These are phyloP conservation scores for Zarea fungicola DNA, from an alignment of 2,329 filamentous ascomycete genomes.

Conservation along the genomic window DNA sequence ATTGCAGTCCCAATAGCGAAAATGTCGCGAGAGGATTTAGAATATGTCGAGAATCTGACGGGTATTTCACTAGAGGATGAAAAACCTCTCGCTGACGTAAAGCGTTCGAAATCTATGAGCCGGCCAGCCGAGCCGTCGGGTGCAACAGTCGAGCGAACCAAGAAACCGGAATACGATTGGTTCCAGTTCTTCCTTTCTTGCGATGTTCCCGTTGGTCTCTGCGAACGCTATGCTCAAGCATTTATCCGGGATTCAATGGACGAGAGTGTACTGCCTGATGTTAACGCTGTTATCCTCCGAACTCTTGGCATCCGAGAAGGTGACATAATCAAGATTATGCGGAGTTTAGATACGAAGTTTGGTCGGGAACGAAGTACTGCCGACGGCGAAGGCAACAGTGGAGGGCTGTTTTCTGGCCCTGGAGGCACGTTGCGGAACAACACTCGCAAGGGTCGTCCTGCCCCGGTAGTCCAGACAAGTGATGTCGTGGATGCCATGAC, in stretches of 20 bases:
- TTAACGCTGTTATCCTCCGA: constrained; percentile 74
- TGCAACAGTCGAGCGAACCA: constrained; percentile 54
- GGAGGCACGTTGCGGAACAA: constrained; percentile 92
- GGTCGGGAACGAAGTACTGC: constrained; percentile 52
- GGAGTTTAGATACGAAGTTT: constrained; percentile 76
- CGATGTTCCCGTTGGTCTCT: constrained; percentile 86
- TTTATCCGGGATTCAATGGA: constrained; percentile 94
- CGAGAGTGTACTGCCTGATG: constrained; percentile 84
- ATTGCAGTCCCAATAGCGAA: constrained; percentile 93
- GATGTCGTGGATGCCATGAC: constrained; percentile 85
- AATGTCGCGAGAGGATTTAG: constrained; percentile 92
- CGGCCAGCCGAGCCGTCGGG: constrained; percentile 39
- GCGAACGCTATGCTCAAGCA: constrained; percentile 87
- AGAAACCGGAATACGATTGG: constrained; percentile 86
- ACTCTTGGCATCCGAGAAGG: constrained; percentile 92
- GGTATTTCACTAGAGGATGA: constrained; percentile 89
- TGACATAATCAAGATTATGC: constrained; percentile 94
- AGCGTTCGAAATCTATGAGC: constrained; percentile 41
- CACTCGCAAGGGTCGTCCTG: constrained; percentile 83
- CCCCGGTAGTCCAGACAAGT: constrained; percentile 78
- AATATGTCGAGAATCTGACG: constrained; percentile 87
- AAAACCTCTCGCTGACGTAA: constrained; percentile 84
- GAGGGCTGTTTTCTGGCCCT: constrained; percentile 84
- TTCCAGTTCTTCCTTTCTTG: constrained; percentile 96
- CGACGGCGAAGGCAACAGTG: constrained; percentile 53